Conservation (phyloP, 768 basidiomycete genomes). For the Hydnomerulius pinastri region DNA sequence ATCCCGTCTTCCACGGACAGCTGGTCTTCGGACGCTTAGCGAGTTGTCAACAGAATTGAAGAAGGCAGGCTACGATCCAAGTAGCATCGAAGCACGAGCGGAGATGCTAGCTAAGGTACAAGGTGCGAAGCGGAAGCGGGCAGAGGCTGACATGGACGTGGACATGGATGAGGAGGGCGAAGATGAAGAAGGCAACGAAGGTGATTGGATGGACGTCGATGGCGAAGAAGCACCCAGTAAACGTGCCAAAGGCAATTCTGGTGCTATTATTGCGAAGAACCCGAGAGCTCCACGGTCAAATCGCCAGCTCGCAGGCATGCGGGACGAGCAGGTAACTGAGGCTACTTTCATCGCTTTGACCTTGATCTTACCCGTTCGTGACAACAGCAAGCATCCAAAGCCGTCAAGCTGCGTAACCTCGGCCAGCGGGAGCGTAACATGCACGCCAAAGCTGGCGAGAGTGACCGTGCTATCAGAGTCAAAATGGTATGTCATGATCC, state of each 20-base stretch:
- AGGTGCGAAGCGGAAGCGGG: slow-evolving; percentile 62
- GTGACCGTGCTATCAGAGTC: slow-evolving; percentile 75
- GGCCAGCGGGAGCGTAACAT: slow-evolving; percentile 86
- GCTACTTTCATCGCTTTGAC: slow-evolving; percentile 1
- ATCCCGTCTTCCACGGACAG: slow-evolving; percentile 73
- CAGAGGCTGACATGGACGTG: slow-evolving; percentile 53
- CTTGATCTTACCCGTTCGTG: slow-evolving; percentile 8
- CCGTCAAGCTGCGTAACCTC: slow-evolving; percentile 80
- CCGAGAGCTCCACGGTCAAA: slow-evolving; percentile 67
- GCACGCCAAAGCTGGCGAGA: slow-evolving; percentile 89
- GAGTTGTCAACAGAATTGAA: slow-evolving; percentile 83
- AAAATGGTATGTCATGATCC: slow-evolving; percentile 71
- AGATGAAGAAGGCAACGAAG: slow-evolving; percentile 42
- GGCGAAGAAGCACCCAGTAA: slow-evolving; percentile 56
- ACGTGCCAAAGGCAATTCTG: slow-evolving; percentile 62
- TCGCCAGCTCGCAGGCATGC: slow-evolving; percentile 77
- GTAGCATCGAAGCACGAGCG: slow-evolving; percentile 86
- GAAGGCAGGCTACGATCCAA: slow-evolving; percentile 89
- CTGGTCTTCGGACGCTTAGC: slow-evolving; percentile 61
- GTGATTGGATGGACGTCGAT: slow-evolving; percentile 56
- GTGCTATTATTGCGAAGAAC: slow-evolving; percentile 49
- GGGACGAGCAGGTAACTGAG: slow-evolving; percentile 63
- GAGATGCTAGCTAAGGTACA: slow-evolving; percentile 74
- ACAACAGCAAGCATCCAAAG: slow-evolving; percentile 75
- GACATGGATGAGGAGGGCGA: slow-evolving; percentile 56